phyloP scores from a whole-genome alignment of 768 basidiomycete genomes.

The Ephemerocybe angulata region DNA sequence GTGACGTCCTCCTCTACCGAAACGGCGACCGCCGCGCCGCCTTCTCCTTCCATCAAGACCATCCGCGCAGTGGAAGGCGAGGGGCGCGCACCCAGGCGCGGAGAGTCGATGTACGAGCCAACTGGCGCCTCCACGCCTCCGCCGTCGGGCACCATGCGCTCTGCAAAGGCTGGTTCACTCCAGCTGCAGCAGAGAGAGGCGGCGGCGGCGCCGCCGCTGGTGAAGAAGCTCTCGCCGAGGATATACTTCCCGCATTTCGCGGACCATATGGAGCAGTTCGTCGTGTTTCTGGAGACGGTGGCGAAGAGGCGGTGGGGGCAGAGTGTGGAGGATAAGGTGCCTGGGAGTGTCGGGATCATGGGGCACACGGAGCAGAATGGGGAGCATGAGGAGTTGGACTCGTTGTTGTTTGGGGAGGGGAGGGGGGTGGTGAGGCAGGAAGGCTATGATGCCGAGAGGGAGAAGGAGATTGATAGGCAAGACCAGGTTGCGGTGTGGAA shows the following conservation, averaged over 20 bases:
- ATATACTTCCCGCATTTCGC: conserved; percentile 94
- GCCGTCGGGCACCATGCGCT: conserved; percentile 27
- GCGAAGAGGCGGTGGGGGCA: conserved; percentile 80
- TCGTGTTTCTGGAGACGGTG: conserved; percentile 85
- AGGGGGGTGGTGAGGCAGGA: not conserved
- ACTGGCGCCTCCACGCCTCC: conserved; percentile 29
- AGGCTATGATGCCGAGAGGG: conserved; percentile 38
- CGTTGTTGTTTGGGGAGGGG: conserved; percentile 11
- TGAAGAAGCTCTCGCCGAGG: conserved; percentile 71
- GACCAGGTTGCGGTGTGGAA: conserved; percentile 93
- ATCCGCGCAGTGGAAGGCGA: conserved; percentile 31
- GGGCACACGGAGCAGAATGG: not conserved
- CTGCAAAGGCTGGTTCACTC: conserved; percentile 11
- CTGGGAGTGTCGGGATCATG: conserved; percentile 19
- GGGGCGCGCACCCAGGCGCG: conserved; percentile 23
- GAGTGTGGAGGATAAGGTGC: conserved; percentile 41
- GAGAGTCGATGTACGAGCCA: conserved; percentile 34
- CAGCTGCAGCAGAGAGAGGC: no score
- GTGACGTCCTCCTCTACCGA: conserved; percentile 34
- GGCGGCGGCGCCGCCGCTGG: conserved; percentile 27
- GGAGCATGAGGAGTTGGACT: not conserved
- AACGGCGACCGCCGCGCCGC: conserved; percentile 33
- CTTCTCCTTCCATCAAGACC: conserved; percentile 47
- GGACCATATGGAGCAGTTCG: conserved; percentile 79
- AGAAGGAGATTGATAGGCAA: conserved; percentile 37